These are phyloP conservation scores for Cadophora malorum DNA, from an alignment of 2,329 filamentous ascomycete genomes.

Conservation along the genomic window DNA sequence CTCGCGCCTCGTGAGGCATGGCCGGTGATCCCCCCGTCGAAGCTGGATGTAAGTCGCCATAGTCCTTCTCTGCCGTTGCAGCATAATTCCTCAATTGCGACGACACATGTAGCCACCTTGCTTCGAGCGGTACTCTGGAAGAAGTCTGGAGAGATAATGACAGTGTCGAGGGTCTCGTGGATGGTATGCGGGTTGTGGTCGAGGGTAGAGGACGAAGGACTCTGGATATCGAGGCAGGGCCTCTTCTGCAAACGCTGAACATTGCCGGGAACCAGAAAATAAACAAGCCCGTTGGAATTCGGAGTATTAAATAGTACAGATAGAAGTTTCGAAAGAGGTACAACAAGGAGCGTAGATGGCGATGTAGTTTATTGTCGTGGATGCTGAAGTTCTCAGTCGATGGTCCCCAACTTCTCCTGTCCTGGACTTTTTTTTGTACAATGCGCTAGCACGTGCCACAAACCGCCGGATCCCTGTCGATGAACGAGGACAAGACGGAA, in stretches of 20 bases:
- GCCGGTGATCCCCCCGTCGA: background rate
- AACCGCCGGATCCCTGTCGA: background rate
- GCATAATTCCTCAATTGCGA: slow-evolving; percentile 34
- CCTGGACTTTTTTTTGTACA: slow-evolving; percentile 25
- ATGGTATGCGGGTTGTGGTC: slow-evolving; percentile 36
- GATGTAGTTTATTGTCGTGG: slow-evolving; percentile 15
- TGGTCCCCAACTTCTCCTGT: slow-evolving; percentile 5
- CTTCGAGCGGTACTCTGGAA: slow-evolving; percentile 30
- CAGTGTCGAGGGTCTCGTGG: slow-evolving; percentile 38
- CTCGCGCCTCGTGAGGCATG: background rate
- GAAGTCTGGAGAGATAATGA: slow-evolving; percentile 33
- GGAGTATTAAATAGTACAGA: slow-evolving; percentile 29
- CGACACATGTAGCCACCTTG: slow-evolving; percentile 42
- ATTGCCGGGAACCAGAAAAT: slow-evolving; percentile 34
- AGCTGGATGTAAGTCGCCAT: slow-evolving; percentile 16
- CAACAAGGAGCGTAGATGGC: slow-evolving; percentile 30
- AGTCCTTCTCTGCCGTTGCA: slow-evolving; percentile 19
- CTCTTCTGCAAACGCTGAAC: slow-evolving; percentile 45
- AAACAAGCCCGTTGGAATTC: slow-evolving; percentile 23
- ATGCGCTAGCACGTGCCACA: slow-evolving; percentile 24
- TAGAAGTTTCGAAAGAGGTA: slow-evolving; percentile 26
- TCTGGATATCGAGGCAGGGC: slow-evolving; percentile 44
- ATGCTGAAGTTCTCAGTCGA: background rate
- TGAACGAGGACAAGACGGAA: background rate
- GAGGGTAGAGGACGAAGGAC: slow-evolving; percentile 37